Evolutionary conservation across 2,329 filamentous ascomycete species (phyloP), one percentile per base, ranked within the genome.

Genomic region (Pezizomycotina sp.): DNA sequence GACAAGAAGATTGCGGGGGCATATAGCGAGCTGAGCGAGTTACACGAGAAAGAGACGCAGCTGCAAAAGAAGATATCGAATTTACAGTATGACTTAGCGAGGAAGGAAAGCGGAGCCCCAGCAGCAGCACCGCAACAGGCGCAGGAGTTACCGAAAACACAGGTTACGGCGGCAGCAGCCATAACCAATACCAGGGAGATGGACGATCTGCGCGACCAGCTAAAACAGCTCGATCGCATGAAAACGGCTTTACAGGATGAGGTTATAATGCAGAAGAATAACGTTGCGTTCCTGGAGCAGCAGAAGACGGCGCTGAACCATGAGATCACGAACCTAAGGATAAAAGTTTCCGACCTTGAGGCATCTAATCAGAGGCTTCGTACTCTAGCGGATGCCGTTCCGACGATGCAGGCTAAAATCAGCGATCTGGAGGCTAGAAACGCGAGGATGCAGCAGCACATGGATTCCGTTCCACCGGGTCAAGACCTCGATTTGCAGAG

Each of bases 271-370:
- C n/a, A n/a, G n/a, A n/a, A n/a, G n/a, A 36, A 40, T 14, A 44
- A 44, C 22, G 29, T 40, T 10, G 39, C 41, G 2, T 39, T 44
- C 36, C 33, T 44, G 25, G 41, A 44, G 22, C 41, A 44, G 29
- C 36, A 44, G 41, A 44, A 44, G 21, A 28, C 22, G 18, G 22
- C 41, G 6, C 12, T 44, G 33, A 34, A 6, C 14, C 36, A 44
- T 22, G 40, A 44, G 24, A 36, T 44, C 10, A 12, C 36, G 5
- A 27, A 32, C n/a, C 21, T 40, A 27, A 36, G 40, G 30, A 44
- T 44, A 37, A 44, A 31, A 24, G 13, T 32, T n/a, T 29, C 39
- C 19, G 41, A 44, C 18, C 25, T 36, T 18, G n/a, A n/a, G n/a
- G n/a, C n/a, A n/a, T n/a, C n/a, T n/a, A n/a, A n/a, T n/a, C n/a